Evolutionary conservation across 805 yeast genomes (phyloP).

Genomic region (Starmerella kuoi): DNA sequence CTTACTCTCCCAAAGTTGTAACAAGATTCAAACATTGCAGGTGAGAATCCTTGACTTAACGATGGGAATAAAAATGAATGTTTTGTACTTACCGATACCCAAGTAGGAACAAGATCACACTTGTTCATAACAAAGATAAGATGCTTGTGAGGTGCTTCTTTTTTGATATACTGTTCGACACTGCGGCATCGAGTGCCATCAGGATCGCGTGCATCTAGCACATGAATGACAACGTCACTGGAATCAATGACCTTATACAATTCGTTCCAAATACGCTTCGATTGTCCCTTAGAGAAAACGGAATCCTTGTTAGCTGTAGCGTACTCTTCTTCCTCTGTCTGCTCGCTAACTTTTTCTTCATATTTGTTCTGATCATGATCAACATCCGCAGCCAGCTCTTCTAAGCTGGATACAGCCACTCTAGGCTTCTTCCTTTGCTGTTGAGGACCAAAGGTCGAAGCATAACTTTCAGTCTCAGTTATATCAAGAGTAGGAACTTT

Average conservation of each 20-base stretch:
- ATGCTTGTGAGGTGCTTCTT: slow-evolving; percentile 95
- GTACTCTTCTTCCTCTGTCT: slow-evolving; percentile 54
- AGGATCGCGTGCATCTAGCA: slow-evolving; percentile 95
- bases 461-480: slow-evolving; percentile 76
- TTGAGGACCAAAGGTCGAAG: slow-evolving; percentile 83
- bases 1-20: slow-evolving; percentile 91
- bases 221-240: slow-evolving; percentile 93
- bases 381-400: slow-evolving; percentile 57
- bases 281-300: slow-evolving; percentile 92
- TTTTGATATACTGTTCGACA: slow-evolving; percentile 82
- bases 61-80: slow-evolving; percentile 43
- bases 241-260: slow-evolving; percentile 93
- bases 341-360: slow-evolving; percentile 54
- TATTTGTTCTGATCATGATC: slow-evolving; percentile 47
- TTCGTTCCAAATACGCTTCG: slow-evolving; percentile 97
- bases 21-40: slow-evolving; percentile 64
- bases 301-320: slow-evolving; percentile 88
- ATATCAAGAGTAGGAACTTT: slow-evolving; percentile 71
- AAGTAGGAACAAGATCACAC: slow-evolving; percentile 96
- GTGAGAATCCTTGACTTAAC: slow-evolving; percentile 39
- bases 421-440: slow-evolving; percentile 87
- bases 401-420: slow-evolving; percentile 61
- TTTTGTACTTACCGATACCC: slow-evolving; percentile 88
- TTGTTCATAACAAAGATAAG: slow-evolving; percentile 86
- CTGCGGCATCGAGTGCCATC: slow-evolving; percentile 88